Base-by-base conservation (phyloP, 495 filamentous ascomycete species). In the Xylaria venustula region DNA sequence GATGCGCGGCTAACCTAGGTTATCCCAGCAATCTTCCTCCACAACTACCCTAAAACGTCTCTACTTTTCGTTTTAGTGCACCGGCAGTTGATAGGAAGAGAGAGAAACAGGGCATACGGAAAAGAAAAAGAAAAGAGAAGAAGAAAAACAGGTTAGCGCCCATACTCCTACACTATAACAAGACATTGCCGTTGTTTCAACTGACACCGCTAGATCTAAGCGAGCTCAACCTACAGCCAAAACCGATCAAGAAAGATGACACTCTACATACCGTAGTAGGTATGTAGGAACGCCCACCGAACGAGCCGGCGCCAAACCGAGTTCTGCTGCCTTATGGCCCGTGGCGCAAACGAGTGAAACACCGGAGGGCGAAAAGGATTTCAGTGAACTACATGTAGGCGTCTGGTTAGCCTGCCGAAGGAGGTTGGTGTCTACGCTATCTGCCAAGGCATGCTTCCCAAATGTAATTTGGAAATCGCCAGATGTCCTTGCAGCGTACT, bases 151-250 rank as follows among this genome's bases (percentile, higher is more conserved):
- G 11, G 30, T 34, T 34, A 5, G 30, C 11, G 30, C n/a, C n/a
- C n/a, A n/a, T n/a, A n/a, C n/a, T n/a, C n/a, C n/a, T n/a, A n/a
- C n/a, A n/a, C n/a, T n/a, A n/a, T n/a, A n/a, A n/a, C n/a, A n/a
- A n/a, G n/a, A n/a, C n/a, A n/a, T n/a, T 55, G 40, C 53, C 40
- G 53, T 22, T 55, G 53, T 55, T 55, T 55, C 53, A 55, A 54
- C 51, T 54, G 36, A 32, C 40, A 45, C 40, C 40, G 26, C 53
- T 55, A 44, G 45, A 44, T 42, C 17, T 55, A 55, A 55, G 53
- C 53, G 53, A 55, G 9, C 23, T 25, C 19, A 15, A 14, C 23
- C 19, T 20, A 3, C 30, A 11, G 30, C 30, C 30, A 34, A 5
- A 34, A 5, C 5, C 5, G 30, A 34, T 34, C 5, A 34, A 11